phyloP scores from a whole-genome alignment of 2,329 filamentous ascomycete genomes.

The Diplodia seriata region DNA sequence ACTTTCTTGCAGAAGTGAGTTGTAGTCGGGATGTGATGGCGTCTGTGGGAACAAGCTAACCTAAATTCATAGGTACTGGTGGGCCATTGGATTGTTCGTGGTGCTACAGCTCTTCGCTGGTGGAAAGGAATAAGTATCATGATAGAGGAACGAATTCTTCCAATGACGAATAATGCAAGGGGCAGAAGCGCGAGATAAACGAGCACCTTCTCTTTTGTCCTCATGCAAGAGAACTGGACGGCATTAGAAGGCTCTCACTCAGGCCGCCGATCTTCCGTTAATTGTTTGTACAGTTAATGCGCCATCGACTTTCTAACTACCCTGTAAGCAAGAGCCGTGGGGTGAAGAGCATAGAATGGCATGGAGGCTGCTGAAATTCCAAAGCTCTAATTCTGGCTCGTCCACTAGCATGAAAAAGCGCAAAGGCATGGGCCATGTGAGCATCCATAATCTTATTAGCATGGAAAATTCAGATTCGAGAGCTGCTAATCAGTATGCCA shows the following conservation, averaged over 20 bases:
- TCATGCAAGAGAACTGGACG: background rate
- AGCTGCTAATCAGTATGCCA: background rate
- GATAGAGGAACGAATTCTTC: background rate
- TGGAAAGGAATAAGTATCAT: slow-evolving; percentile 39
- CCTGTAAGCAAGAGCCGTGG: background rate
- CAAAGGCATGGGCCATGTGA: background rate
- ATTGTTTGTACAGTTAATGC: background rate
- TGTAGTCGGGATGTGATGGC: background rate
- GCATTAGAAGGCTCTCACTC: background rate
- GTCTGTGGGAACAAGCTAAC: slow-evolving; percentile 33
- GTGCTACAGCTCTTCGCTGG: slow-evolving; percentile 55
- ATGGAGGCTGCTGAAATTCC: background rate
- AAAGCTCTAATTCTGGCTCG: background rate
- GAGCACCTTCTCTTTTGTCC: background rate
- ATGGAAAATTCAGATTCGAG: background rate
- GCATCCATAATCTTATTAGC: background rate
- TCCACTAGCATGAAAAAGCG: background rate
- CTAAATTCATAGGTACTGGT: slow-evolving; percentile 55
- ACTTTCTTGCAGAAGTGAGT: slow-evolving; percentile 60
- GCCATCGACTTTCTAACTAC: background rate
- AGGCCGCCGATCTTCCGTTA: background rate
- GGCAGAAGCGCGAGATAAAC: background rate
- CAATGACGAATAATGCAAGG: background rate
- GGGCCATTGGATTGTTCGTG: slow-evolving; percentile 57
- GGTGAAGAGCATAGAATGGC: background rate